These are phyloP conservation scores for Hypoxylon sp. DNA, from an alignment of 2,329 filamentous ascomycete species.

Conservation along the genomic window DNA sequence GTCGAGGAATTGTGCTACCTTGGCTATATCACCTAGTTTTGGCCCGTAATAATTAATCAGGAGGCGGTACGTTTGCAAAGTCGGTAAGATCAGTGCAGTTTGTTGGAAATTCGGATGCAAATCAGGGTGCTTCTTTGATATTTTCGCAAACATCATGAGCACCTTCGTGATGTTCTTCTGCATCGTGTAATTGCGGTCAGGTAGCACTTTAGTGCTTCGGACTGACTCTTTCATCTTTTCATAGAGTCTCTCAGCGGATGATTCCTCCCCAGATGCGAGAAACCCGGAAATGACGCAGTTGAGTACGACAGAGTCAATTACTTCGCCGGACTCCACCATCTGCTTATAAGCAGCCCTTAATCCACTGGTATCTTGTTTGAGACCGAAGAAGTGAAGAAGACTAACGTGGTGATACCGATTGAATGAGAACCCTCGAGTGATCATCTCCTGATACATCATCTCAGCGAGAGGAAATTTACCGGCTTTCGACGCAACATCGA, in stretches of 20 bases:
- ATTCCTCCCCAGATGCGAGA: constrained; percentile 80
- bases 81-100: constrained; percentile 76
- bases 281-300: constrained; percentile 89
- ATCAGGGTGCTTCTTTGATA: constrained; percentile 69
- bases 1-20: constrained; percentile 78
- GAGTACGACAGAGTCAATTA: constrained; percentile 88
- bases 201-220: constrained; percentile 57
- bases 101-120: constrained; percentile 71
- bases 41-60: constrained; percentile 82
- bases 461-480: constrained; percentile 88
- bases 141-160: constrained; percentile 70
- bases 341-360: constrained; percentile 84
- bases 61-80: constrained; percentile 84
- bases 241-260: constrained; percentile 85
- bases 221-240: constrained; percentile 82
- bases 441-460: constrained; percentile 87
- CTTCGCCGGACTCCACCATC: constrained; percentile 86
- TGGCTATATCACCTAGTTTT: constrained; percentile 77
- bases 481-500: constrained; percentile 87
- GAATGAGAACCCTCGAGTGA: constrained; percentile 73
- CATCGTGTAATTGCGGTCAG: constrained; percentile 63
- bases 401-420: constrained; percentile 87
- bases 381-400: constrained; percentile 86
- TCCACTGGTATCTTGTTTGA: constrained; percentile 79
- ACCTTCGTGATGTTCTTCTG: constrained; percentile 67